Conservation (phyloP, 768 basidiomycete species). For the Leucosporidium scottii region DNA sequence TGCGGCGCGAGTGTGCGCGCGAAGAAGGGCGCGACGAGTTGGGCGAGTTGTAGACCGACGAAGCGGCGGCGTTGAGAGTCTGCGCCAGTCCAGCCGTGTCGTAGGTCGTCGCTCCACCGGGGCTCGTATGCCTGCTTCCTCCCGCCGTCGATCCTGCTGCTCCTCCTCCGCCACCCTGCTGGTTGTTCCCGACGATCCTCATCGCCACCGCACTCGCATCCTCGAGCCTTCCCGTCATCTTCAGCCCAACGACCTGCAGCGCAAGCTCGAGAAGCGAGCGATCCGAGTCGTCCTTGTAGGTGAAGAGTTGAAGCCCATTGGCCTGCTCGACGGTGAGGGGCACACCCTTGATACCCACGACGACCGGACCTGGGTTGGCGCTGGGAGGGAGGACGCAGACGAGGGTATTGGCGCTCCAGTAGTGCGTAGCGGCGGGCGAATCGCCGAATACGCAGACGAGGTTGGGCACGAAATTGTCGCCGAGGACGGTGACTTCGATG, state of each 20-base stretch:
- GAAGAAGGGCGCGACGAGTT: constrained; percentile 17
- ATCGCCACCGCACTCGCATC: constrained; percentile 88
- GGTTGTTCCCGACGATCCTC: constrained; percentile 67
- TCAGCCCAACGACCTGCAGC: constrained; percentile 85
- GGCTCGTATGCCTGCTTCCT: not conserved
- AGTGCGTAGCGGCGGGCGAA: constrained; percentile 68
- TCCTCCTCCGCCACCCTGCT: constrained; percentile 50
- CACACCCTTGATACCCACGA: constrained; percentile 79
- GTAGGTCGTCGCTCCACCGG: not conserved
- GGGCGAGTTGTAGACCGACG: constrained; percentile 19
- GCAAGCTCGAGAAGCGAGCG: constrained; percentile 92
- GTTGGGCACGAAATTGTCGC: constrained; percentile 63
- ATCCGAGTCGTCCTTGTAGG: constrained; percentile 84
- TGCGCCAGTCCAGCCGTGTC: constrained; percentile 27
- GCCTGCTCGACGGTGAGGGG: constrained; percentile 36
- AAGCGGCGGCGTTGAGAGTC: constrained; percentile 15
- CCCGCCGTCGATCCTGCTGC: not conserved
- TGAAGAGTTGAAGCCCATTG: constrained; percentile 62
- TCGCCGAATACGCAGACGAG: constrained; percentile 79
- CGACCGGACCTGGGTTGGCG: constrained; percentile 70
- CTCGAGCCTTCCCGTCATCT: constrained; percentile 93
- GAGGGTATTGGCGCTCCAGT: constrained; percentile 87
- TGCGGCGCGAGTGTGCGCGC: not conserved
- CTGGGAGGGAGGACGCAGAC: constrained; percentile 85
- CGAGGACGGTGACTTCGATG: constrained; percentile 87